Conservation (phyloP, 371 early-diverging fungal species). For the Syncephalastrum contaminatum region DNA sequence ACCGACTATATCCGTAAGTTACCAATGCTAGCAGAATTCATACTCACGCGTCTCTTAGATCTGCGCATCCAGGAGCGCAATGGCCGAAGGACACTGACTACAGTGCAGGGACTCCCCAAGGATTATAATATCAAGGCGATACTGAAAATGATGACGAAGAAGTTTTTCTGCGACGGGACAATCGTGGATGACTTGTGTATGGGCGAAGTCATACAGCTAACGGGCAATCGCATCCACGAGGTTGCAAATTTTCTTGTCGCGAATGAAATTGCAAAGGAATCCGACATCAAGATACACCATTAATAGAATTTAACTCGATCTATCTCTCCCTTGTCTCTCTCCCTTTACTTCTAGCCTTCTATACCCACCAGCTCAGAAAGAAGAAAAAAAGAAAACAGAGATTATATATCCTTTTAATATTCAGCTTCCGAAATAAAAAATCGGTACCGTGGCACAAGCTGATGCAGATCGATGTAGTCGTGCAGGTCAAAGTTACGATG, state of each 20-base stretch:
- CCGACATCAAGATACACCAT: conserved; percentile 92
- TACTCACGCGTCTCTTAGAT: conserved; percentile 49
- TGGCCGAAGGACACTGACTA: conserved; percentile 95
- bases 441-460: conserved; percentile 53
- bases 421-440: conserved; percentile 39
- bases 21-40: neutral
- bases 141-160: conserved; percentile 94
- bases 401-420: neutral
- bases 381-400: too few relatives aligned
- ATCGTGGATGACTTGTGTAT: conserved; percentile 90
- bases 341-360: too few relatives aligned
- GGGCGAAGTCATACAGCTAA: conserved; percentile 90
- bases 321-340: neutral
- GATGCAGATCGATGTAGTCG: conserved; percentile 42
- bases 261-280: conserved; percentile 81
- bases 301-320: conserved; percentile 19
- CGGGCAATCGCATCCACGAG: conserved; percentile 93
- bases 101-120: conserved; percentile 81
- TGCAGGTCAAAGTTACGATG: conserved; percentile 47
- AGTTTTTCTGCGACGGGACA: conserved; percentile 96
- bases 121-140: conserved; percentile 87
- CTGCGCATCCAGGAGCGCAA: conserved; percentile 98
- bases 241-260: conserved; percentile 75
- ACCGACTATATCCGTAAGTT: conserved; percentile 79
- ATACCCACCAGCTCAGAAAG: too few relatives aligned